Percentiles rank a stretch among this genome's conserved stretches.
These are phyloP conservation scores for Gossypium ekmanianum DNA, from an alignment of 345 rosid genomes.

Conservation along the genomic window DNA sequence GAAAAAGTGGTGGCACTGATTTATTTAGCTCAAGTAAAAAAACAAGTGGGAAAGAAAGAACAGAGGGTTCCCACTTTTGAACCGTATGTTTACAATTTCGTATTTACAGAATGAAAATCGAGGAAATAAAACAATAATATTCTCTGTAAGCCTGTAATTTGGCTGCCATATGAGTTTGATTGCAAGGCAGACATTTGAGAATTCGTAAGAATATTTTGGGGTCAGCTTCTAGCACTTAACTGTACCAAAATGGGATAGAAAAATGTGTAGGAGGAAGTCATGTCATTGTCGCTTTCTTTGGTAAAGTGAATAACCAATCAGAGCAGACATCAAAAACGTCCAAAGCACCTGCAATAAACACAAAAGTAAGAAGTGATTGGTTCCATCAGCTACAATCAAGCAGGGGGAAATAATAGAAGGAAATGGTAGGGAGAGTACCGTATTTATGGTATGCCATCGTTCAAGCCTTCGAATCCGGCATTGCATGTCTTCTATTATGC, in stretches of 20 bases:
- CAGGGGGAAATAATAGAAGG: neutral
- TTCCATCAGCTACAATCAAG: neutral
- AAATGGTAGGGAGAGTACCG: slow-evolving; percentile 40
- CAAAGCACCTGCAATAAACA: slow-evolving; percentile 64
- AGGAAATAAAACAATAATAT: neutral
- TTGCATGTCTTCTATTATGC: slow-evolving; percentile 86
- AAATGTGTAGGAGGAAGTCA: neutral
- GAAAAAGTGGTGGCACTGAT: neutral
- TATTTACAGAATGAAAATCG: neutral
- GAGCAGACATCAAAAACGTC: slow-evolving; percentile 97
- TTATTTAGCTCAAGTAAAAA: neutral
- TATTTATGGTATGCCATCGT: slow-evolving; percentile 88
- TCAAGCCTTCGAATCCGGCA: slow-evolving; percentile 61
- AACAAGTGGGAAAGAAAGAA: neutral
- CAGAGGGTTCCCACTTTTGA: neutral
- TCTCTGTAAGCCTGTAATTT: slow-evolving; percentile 1
- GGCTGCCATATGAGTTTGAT: neutral
- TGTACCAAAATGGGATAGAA: neutral
- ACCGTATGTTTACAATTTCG: neutral
- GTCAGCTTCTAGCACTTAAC: neutral
- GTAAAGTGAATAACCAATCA: slow-evolving; percentile 93
- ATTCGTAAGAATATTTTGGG: neutral
- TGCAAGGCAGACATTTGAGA: neutral
- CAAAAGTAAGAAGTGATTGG: neutral
- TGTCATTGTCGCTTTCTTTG: slow-evolving; percentile 30